Evolutionary conservation across 108 stramenopile genomes (phyloP), one percentile per base, ranked within the genome.

Genomic region (Pseudonitzschia multiseries): DNA sequence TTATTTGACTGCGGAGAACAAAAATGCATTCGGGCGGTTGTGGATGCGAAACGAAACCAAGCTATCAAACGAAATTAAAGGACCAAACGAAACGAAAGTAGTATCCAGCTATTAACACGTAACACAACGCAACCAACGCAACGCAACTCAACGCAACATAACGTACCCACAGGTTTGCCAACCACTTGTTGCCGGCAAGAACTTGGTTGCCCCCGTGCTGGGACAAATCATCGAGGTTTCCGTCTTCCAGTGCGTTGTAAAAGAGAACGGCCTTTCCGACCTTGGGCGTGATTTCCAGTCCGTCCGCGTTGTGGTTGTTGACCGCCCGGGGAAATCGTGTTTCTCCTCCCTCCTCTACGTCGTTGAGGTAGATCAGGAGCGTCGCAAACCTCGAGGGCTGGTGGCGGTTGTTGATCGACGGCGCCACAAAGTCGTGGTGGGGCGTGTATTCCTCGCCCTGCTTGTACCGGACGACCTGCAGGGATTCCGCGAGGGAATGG

Each of bases 371-470:
- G 15, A 97, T 46, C 57, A 97, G 65, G 32, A 97, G 68, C 5
- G 95, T 96, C 18, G 93, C 88, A 78, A 88, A 96, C 52, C 93
- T 72, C 27, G 80, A 86, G 13, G 91, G 91, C 75, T 95, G 93
- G 67, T 91, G 86, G 12, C 91, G 89, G 71, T 89, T 83, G 44
- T 59, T 74, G 28, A 86, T 71, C 4, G 86, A 80, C 20, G 93
- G 91, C 67, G 88, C 86, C 2, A 86, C 87, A 82, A 94, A 96
- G 68, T 97, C 97, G 65, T 95, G 94, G 73, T 95, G 95, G 22
- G 95, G 71, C 26, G 85, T 82, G 73, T 97, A 97, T 65, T 89
- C 86, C 68, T 95, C 89, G 12, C 81, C 81, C 20, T 71, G 65
- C 17, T 73, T 75, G 71, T 96, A 97, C 0, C 87, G 93, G 3